Percentiles rank a stretch among this genome's conserved stretches.
Evolutionary conservation across 140 eudicot genomes (phyloP).

Genomic region (Flaveria floridana): DNA sequence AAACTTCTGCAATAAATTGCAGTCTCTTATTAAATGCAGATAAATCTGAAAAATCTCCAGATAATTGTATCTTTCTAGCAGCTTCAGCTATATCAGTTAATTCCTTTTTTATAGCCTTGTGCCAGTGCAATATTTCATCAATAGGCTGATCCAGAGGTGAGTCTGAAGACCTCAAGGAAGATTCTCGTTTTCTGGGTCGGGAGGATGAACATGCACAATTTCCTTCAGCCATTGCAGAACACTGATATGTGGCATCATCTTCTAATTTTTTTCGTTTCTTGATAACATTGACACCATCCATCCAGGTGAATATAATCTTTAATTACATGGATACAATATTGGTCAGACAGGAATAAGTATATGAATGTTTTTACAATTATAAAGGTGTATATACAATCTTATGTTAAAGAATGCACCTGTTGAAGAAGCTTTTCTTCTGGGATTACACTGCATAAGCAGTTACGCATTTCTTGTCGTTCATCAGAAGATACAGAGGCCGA

Average conservation of each 20-base stretch:
- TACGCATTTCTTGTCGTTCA: slow-evolving; percentile 90
- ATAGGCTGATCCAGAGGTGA: slow-evolving; percentile 57
- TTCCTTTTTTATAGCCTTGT: slow-evolving; percentile 84
- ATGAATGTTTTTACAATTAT: slow-evolving; percentile 4
- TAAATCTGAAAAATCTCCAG: slow-evolving; percentile 81
- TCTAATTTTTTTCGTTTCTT: slow-evolving; percentile 54
- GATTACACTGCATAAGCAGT: slow-evolving; percentile 68
- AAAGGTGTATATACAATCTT: not conserved
- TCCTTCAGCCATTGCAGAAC: slow-evolving; percentile 35
- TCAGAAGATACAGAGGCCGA: slow-evolving; percentile 88
- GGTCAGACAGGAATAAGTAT: slow-evolving; percentile 31
- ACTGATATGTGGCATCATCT: slow-evolving; percentile 43
- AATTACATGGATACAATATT: slow-evolving; percentile 21
- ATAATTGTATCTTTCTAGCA: slow-evolving; percentile 70
- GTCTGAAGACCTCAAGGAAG: slow-evolving; percentile 25
- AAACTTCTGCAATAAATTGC: slow-evolving; percentile 93
- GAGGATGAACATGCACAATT: slow-evolving; percentile 72
- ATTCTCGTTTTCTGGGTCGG: slow-evolving; percentile 42
- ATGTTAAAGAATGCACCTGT: slow-evolving; percentile 50
- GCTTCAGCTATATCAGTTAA: slow-evolving; percentile 83
- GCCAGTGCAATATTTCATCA: slow-evolving; percentile 98
- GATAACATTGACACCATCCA: slow-evolving; percentile 65
- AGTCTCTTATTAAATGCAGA: slow-evolving; percentile 79
- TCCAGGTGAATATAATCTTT: slow-evolving; percentile 90
- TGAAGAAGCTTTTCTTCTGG: slow-evolving; percentile 96